These are phyloP conservation scores for Clitoria ternatea DNA, from an alignment of 306 rosid species.

Conservation along the genomic window DNA sequence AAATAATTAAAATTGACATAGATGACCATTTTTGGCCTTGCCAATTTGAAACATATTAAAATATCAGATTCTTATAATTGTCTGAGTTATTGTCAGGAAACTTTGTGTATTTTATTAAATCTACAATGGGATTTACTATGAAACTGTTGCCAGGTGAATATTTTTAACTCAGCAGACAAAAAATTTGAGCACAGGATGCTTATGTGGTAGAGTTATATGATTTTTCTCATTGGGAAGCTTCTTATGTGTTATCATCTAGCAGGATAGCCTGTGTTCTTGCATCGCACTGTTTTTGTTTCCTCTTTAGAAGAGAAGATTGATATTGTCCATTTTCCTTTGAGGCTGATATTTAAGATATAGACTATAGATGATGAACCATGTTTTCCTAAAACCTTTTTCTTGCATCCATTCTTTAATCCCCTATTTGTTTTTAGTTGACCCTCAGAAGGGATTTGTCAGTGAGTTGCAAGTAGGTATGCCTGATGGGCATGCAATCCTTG, in stretches of 20 bases:
- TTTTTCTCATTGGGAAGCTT: neutral
- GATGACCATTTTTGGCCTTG: neutral
- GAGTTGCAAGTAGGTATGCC: neutral
- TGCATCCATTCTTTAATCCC: neutral
- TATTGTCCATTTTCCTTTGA: neutral
- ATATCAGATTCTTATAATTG: neutral
- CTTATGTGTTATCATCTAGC: neutral
- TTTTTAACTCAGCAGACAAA: neutral
- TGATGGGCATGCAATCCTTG: neutral
- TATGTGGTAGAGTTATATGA: neutral
- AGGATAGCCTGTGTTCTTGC: neutral
- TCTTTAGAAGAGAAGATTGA: neutral
- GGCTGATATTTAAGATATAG: neutral
- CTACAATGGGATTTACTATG: neutral
- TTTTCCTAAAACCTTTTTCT: neutral
- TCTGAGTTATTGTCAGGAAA: neutral
- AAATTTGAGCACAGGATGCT: neutral
- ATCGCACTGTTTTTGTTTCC: neutral
- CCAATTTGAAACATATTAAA: neutral
- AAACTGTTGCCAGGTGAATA: neutral
- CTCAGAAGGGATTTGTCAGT: neutral
- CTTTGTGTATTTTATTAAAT: neutral
- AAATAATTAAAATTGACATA: no score
- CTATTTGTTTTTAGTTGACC: neutral
- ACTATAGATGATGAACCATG: neutral